These are phyloP conservation scores for Phaeomoniella chlamydospora DNA, from an alignment of 2,329 filamentous ascomycete species.

Conservation along the genomic window DNA sequence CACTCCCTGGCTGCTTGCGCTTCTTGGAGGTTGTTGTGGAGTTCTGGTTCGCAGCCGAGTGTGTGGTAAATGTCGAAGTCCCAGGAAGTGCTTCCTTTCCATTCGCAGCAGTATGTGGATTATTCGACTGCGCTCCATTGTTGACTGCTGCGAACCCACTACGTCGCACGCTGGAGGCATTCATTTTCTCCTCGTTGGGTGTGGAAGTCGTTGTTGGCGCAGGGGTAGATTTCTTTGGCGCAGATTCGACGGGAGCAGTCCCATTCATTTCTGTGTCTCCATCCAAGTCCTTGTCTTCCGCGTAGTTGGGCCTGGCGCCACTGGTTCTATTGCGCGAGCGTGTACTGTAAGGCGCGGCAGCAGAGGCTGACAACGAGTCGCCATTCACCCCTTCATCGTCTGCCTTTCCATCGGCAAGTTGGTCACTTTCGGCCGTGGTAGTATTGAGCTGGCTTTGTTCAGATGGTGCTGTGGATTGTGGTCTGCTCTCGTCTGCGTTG, in stretches of 20 bases:
- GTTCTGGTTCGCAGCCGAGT: conserved; percentile 14
- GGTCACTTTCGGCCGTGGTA: not conserved
- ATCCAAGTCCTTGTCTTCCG: conserved; percentile 83
- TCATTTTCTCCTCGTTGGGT: conserved; percentile 21
- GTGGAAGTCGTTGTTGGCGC: conserved; percentile 17
- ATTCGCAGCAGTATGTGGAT: conserved; percentile 10
- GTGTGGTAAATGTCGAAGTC: conserved; percentile 41
- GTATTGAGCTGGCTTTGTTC: not conserved
- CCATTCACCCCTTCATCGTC: not conserved
- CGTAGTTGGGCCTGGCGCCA: conserved; percentile 77
- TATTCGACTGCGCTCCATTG: not conserved
- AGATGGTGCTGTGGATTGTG: not conserved
- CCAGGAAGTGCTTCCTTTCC: conserved; percentile 38
- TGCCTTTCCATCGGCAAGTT: not conserved
- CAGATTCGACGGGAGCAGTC: conserved; percentile 5
- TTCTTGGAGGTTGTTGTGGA: conserved; percentile 52
- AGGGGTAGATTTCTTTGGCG: conserved; percentile 13
- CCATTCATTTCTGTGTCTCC: conserved; percentile 60
- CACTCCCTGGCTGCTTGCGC: conserved; percentile 56
- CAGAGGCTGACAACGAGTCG: conserved; percentile 23
- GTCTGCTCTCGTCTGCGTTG: not conserved
- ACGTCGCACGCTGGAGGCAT: conserved; percentile 18
- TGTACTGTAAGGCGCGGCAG: conserved; percentile 69
- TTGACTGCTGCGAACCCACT: conserved; percentile 2
- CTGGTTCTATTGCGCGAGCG: conserved; percentile 80